Evolutionary conservation across 805 yeast species (phyloP).

Genomic region (Wickerhamiella nectarea): DNA sequence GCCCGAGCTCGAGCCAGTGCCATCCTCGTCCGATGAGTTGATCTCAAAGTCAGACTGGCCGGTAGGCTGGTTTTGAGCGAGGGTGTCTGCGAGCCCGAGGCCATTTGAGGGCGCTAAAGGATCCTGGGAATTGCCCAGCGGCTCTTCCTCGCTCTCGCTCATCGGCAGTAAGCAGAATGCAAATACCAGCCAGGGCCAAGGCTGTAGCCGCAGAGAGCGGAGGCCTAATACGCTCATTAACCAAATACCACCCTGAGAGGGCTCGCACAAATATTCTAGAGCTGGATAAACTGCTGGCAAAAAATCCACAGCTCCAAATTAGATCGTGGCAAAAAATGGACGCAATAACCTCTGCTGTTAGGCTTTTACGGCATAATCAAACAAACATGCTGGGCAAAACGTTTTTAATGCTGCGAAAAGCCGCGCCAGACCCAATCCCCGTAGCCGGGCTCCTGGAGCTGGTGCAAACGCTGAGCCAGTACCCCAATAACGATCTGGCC

Average conservation of each 20-base stretch:
- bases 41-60: background rate
- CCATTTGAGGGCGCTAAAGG: background rate
- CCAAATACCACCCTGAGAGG: background rate
- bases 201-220: background rate
- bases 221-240: background rate
- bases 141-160: background rate
- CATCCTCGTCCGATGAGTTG: background rate
- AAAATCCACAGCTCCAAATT: background rate
- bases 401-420: background rate
- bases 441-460: background rate
- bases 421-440: background rate
- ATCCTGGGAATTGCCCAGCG: background rate
- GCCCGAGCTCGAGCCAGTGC: background rate
- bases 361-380: background rate
- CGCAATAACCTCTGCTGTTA: background rate
- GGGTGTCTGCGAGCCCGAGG: conserved; percentile 3
- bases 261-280: background rate
- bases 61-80: background rate
- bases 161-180: background rate
- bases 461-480: background rate
- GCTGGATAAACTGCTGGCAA: background rate
- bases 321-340: background rate
- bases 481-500: background rate
- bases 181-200: background rate
- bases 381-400: background rate